Evolutionary conservation across 2,329 filamentous ascomycete genomes (phyloP), one percentile per base, ranked within the genome.

Genomic region (Aureobasidium melanogenum): DNA sequence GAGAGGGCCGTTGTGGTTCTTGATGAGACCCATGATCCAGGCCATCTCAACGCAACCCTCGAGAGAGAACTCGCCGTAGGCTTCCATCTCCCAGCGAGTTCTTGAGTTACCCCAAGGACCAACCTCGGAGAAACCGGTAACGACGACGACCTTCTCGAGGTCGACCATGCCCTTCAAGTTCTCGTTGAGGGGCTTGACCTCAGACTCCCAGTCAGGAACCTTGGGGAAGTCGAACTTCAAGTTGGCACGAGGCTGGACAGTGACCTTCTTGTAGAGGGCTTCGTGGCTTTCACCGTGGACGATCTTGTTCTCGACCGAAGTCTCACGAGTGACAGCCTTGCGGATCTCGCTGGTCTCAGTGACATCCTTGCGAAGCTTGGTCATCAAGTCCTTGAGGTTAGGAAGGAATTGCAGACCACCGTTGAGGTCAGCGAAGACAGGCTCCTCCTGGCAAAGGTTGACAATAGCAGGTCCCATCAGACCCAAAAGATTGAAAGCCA

Each of bases 21-120:
- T 97, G 80, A 99, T 97, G 63, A 97, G 85, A 71, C 94, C 94
- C 93, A 97, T 99, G 75, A 99, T 91, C 94, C 94, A 99, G 34
- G 94, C 92, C 94, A 99, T 99, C 77, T 99, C 94, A 63, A 99
- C 88, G 70, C 94, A 97, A 32, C 94, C 94, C 76, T 99, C 95
- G 15, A 99, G 84, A 9, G 94, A 97, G 79, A 99, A 99, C 71
- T 96, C 84, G 72, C 94, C 94, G 67, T 92, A 87, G 1, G 94
- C 92, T 75, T 99, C 94, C 93, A 99, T 99, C 80, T 99, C 94
- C 94, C 94, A 99, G 64, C 94, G 87, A 48, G 94, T 99, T 70
- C 94, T 87, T 2, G 94, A 93, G 80, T 97, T 99, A 80, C 94
- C 94, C 95, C 94, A 99, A 8, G 94, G 94, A 51, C 94, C 92